Base-by-base conservation (phyloP, 306 rosid species). In the Citrullus colocynthis region DNA sequence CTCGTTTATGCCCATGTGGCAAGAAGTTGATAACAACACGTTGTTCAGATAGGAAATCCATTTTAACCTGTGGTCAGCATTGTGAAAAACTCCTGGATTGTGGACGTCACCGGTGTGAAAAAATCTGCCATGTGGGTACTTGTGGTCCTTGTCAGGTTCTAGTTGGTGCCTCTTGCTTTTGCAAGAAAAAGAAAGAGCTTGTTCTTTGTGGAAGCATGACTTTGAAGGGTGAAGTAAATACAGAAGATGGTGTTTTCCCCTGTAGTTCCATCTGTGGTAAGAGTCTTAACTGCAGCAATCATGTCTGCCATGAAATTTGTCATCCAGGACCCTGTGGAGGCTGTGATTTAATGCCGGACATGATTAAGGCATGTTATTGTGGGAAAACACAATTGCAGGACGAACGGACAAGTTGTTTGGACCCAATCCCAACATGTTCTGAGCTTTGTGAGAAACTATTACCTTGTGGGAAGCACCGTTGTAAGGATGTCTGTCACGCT, bases 21-120 rank as follows among this genome's bases (percentile, higher is more conserved):
- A 93, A 91, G 93, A 91, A 91, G 84, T 79, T 51, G 57, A 90
- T 90, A 44, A 84, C 98, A 6, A 91, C 97, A 9, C 87, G 98
- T 13, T 93, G 98, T 80, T 91, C 97, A 52, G 97, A 89, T 80
- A 83, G 89, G 62, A 83, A 84, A 80, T 88, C 98, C 79, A 90
- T 81, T 77, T 88, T 91, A 80, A 93, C 94, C 37, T 93, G 98
- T 66, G 94, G 98, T 78, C 92, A 90, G 81, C 74, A 39, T 18
- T 93, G 98, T 90, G 90, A 85, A 51, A 93, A 85, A 83, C 88
- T 89, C 85, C 93, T 93, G 75, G 88, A 85, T 7, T 93, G 98
- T 74, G 83, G 84, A 70, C 98, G 97, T 54, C 98, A 93, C 79
- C 51, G 49, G 70, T 93, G 98, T 69, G 85, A 89, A 74, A 80